Percentiles rank a stretch among this genome's conserved stretches.
Evolutionary conservation across 345 rosid species (phyloP).

Genomic region (Moricandia arvensis): DNA sequence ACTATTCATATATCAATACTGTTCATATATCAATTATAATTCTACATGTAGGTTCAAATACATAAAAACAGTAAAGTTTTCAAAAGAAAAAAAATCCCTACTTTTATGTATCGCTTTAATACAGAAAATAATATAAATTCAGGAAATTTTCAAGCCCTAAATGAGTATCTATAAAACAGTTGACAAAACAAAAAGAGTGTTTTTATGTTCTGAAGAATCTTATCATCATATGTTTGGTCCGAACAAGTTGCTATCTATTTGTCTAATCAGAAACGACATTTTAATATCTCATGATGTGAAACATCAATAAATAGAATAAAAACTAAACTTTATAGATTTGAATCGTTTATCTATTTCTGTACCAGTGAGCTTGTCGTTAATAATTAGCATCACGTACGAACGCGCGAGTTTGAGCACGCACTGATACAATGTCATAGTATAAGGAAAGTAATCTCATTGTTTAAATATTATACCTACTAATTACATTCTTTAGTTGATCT

Average conservation of each 20-base stretch:
- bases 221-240: slow-evolving; percentile 15
- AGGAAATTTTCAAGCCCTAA: background rate
- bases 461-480: background rate
- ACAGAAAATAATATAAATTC: background rate
- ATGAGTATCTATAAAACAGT: background rate
- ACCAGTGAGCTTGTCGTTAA: background rate
- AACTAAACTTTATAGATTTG: background rate
- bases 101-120: background rate
- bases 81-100: background rate
- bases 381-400: background rate
- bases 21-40: no score
- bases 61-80: no score
- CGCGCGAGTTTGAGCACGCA: background rate
- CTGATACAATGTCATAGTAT: background rate
- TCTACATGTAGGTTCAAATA: no score
- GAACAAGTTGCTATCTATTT: slow-evolving; percentile 14
- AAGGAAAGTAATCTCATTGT: background rate
- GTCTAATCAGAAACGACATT: slow-evolving; percentile 3
- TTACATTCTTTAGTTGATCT: background rate
- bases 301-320: slow-evolving; percentile 5
- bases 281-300: slow-evolving; percentile 17
- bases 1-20: no score
- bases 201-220: slow-evolving; percentile 11
- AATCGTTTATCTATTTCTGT: background rate
- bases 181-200: slow-evolving; percentile 2